Base-by-base conservation (phyloP, 345 rosid genomes). In the Citrus hindsii region DNA sequence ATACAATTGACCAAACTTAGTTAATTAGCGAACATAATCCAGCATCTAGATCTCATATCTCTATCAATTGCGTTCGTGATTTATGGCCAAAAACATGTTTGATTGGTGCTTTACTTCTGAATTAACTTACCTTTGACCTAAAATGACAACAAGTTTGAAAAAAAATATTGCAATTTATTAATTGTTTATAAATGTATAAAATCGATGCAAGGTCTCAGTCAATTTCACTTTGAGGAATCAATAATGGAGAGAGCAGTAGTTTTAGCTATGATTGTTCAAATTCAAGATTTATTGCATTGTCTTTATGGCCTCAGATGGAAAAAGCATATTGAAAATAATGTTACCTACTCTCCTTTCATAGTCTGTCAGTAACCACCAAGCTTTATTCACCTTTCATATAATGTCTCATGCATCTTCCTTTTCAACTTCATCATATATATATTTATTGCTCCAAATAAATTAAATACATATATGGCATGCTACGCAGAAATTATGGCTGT, bases 231-330 rank as follows among this genome's bases (percentile, higher is more conserved):
- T 9, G 37, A 19, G 37, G 28, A 71, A 53, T 1, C 58, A 53
- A 74, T 74, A 74, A 74, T 62, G 69, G 27, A 62, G 65, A 35
- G 33, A 27, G 46, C 74, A 18, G 24, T 18, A 51, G 32, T 19
- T 51, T 48, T 70, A 51, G 37, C 21, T 37, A 73, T 73, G 77
- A 74, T 60, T 25, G 68, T 74, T 60, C 67, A 73, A 73, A 60
- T 74, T 25, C 37, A 74, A 62, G 22, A 74, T 62, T 37, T 42
- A 62, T 63, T 74, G 69, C 77, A 19, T 53, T 74, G 60, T 74
- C 77, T 62, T 33, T 33, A 62, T 53, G 58, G 22, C 58, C 51
- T 46, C 18, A 13, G 14, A 46, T 46, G 16, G 51, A 46, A 46
- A 46, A 46, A 13, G 67, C 27, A 40, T 27, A 27, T 74, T 61